These are phyloP conservation scores for Lolium perenne DNA, from an alignment of 176 grass and related monocot genomes.

Conservation along the genomic window DNA sequence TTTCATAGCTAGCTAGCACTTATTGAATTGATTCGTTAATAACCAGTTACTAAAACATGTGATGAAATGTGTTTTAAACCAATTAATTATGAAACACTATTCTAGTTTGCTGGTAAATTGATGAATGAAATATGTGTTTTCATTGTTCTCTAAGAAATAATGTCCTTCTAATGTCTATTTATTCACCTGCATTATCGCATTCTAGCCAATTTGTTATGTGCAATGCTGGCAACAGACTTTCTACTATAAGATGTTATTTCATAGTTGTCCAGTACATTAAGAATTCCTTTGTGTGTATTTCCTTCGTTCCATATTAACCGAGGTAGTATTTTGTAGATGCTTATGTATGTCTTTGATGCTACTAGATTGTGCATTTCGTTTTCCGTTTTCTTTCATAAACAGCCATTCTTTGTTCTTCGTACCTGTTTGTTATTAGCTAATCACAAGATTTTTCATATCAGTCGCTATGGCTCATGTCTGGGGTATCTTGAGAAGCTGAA, in stretches of 20 bases:
- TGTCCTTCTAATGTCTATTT: background rate
- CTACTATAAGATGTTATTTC: slow-evolving; percentile 1
- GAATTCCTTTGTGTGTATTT: background rate
- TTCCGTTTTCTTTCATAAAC: background rate
- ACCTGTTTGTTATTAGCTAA: slow-evolving; percentile 31
- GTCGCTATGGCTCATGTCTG: slow-evolving; percentile 47
- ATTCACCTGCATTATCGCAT: background rate
- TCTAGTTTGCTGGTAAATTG: too few relatives aligned
- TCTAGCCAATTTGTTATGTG: background rate
- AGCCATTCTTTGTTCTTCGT: background rate
- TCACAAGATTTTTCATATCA: background rate
- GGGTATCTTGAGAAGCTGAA: slow-evolving; percentile 54
- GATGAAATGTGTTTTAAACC: too few relatives aligned
- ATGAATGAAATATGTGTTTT: background rate
- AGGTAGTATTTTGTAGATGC: background rate
- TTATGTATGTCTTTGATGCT: background rate
- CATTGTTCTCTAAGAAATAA: background rate
- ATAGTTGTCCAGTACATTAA: background rate
- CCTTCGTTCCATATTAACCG: too few relatives aligned
- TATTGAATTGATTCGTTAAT: too few relatives aligned
- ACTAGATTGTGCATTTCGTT: background rate
- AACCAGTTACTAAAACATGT: too few relatives aligned
- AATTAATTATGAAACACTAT: too few relatives aligned
- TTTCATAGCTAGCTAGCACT: too few relatives aligned
- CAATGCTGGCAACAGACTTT: background rate